phyloP scores from a whole-genome alignment of 1,284 basidiomycete genomes.

The Singerocomus inundabilis region DNA sequence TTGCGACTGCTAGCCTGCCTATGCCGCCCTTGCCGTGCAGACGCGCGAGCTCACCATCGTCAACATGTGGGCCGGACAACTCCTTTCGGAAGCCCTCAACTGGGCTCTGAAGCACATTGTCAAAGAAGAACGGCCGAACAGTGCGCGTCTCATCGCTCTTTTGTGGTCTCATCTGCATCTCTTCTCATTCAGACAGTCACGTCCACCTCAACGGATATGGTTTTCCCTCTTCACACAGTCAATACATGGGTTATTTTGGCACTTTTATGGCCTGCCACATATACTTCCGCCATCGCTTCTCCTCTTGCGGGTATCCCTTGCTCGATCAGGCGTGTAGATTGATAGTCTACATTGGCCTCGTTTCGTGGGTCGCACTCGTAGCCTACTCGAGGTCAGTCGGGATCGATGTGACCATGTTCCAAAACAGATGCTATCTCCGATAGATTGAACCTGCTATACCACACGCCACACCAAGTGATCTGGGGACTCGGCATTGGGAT shows the following conservation, averaged over 20 bases:
- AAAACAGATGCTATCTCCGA: background rate
- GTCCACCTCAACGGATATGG: slow-evolving; percentile 64
- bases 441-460: slow-evolving; percentile 74
- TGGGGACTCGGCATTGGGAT: slow-evolving; percentile 73
- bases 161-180: no score
- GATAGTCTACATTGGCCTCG: slow-evolving; percentile 50
- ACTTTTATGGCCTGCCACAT: slow-evolving; percentile 76
- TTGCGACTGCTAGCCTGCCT: slow-evolving; percentile 57
- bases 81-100: slow-evolving; percentile 73
- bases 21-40: slow-evolving; percentile 71
- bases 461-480: slow-evolving; percentile 65
- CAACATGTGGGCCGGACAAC: slow-evolving; percentile 80
- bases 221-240: slow-evolving; percentile 86
- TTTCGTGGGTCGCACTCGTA: slow-evolving; percentile 58
- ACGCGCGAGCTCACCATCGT: slow-evolving; percentile 78
- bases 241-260: slow-evolving; percentile 86
- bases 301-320: slow-evolving; percentile 46
- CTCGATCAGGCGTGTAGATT: slow-evolving; percentile 51
- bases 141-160: slow-evolving; percentile 43
- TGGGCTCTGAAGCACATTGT: slow-evolving; percentile 67
- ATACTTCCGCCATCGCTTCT: slow-evolving; percentile 66
- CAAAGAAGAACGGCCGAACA: slow-evolving; percentile 66
- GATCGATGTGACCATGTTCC: background rate
- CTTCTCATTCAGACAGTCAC: slow-evolving; percentile 11
- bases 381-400: slow-evolving; percentile 72